phyloP scores from a whole-genome alignment of 2,329 filamentous ascomycete species.

The Neofusicoccum parvum region DNA sequence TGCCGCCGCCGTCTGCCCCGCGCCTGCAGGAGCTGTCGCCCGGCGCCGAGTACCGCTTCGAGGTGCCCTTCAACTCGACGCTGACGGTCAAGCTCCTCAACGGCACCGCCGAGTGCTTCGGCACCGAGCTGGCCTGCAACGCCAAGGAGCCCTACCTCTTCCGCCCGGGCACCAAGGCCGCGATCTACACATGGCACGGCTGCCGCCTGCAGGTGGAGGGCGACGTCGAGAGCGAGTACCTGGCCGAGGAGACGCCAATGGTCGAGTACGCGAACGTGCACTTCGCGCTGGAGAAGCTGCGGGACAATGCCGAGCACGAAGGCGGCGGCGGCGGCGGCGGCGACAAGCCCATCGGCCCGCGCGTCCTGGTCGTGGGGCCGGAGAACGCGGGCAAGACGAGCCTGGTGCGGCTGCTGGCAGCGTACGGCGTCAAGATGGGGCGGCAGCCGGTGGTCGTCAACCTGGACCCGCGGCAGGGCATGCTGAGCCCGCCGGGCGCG shows the following conservation, averaged over 20 bases:
- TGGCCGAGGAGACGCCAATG: slow-evolving; percentile 76
- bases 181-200: slow-evolving; percentile 90
- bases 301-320: slow-evolving; percentile 57
- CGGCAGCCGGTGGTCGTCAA: slow-evolving; percentile 82
- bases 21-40: slow-evolving; percentile 46
- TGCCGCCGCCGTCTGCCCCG: slow-evolving; percentile 28
- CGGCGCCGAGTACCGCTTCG: slow-evolving; percentile 50
- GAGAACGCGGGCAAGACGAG: slow-evolving; percentile 82
- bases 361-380: slow-evolving; percentile 82
- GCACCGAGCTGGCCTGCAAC: slow-evolving; percentile 84
- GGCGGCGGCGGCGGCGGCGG: slow-evolving; percentile 18
- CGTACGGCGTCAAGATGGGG: slow-evolving; percentile 75
- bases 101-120: slow-evolving; percentile 90
- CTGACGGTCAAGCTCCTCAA: slow-evolving; percentile 63
- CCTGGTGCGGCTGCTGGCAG: slow-evolving; percentile 73
- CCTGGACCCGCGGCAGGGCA: slow-evolving; percentile 73
- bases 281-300: slow-evolving; percentile 76
- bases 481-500: slow-evolving; percentile 65
- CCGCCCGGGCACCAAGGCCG: slow-evolving; percentile 72
- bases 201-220: slow-evolving; percentile 80
- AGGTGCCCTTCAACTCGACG: slow-evolving; percentile 38
- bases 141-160: slow-evolving; percentile 72
- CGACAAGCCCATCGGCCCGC: slow-evolving; percentile 61
- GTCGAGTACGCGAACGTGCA: slow-evolving; percentile 82
- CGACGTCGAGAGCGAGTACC: slow-evolving; percentile 68